Percentiles rank a stretch among this genome's conserved stretches.
Conservation (phyloP, 768 basidiomycete genomes). For the Xerocomellus chrysenteron region DNA sequence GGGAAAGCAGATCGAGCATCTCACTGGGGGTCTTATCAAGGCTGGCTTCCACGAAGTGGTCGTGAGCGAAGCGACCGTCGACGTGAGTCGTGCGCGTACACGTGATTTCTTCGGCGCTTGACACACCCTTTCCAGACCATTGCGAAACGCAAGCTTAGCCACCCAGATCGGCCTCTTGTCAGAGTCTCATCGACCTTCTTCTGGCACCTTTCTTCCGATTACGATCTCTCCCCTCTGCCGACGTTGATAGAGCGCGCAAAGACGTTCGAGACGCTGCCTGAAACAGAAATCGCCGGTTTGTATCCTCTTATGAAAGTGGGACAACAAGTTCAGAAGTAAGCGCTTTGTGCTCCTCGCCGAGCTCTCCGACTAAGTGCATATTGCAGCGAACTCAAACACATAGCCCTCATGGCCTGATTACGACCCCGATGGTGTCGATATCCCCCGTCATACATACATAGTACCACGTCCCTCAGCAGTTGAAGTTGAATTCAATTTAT, state of each 20-base stretch:
- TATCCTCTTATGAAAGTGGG: conserved; percentile 79
- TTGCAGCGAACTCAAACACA: conserved; percentile 74
- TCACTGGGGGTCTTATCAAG: conserved; percentile 80
- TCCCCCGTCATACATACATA: not conserved
- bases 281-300: conserved; percentile 40
- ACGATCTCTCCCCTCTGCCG: conserved; percentile 67
- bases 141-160: conserved; percentile 52
- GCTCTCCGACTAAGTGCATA: conserved; percentile 6
- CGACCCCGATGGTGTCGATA: not conserved
- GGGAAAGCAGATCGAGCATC: conserved; percentile 91
- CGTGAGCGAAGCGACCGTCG: conserved; percentile 76
- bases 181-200: conserved; percentile 98
- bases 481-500: conserved; percentile 41
- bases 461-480: not conserved
- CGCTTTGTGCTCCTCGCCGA: not conserved
- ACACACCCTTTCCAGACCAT: conserved; percentile 48
- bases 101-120: not conserved
- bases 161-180: conserved; percentile 79
- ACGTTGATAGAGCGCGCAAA: conserved; percentile 49
- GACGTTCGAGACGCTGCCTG: conserved; percentile 38
- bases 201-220: conserved; percentile 90
- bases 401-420: conserved; percentile 70
- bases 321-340: conserved; percentile 81
- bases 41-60: conserved; percentile 96
- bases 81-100: conserved; percentile 41